Base-by-base conservation (phyloP, 129 eudicot genomes). In the Daucus carota region DNA sequence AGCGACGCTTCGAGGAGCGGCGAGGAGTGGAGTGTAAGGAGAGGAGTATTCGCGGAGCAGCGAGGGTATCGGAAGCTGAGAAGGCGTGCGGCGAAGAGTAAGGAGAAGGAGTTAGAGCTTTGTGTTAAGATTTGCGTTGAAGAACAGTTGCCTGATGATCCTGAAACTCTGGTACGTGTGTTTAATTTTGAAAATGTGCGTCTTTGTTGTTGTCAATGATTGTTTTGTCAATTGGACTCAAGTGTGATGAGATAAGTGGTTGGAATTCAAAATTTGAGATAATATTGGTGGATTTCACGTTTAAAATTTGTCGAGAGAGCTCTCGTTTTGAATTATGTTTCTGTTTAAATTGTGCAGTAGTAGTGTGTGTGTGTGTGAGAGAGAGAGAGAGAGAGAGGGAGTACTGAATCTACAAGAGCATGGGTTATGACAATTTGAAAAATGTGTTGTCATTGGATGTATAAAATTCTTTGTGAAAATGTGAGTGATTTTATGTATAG, bases 131-230 rank as follows among this genome's bases (percentile, higher is more conserved):
- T 93, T 83, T 84, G 92, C 73, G 81, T 93, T 45, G 98, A 93
- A 68, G 86, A 93, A 28, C 91, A 86, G 68, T 83, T 90, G 80
- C 97, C 96, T 15, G 91, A 93, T 78, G 96, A 90, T 83, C 84
- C 97, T 78, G 98, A 93, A 76, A 84, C 89, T 81, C 68, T 88
- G 91, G 98, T 90, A 18, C 40, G 31, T 16, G 46, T 68, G n/a
- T 1, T 8, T 33, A 68, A 6, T 31, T 93, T 52, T 20, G 28
- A 52, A 6, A 20, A 20, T 52, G 60, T 52, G 26, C 20, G 20
- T 52, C 20, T 50, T 43, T 43, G 47, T 7, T 54, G 29, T 8
- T 54, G 63, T 50, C 8, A 8, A 11, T 54, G 63, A 54, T 54
- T 54, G 14, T 22, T 54, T 54, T 9, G 29, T 54, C 4, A 54